Evolutionary conservation across 2,329 filamentous ascomycete species (phyloP).

Genomic region (Aspergillus aculeatus): DNA sequence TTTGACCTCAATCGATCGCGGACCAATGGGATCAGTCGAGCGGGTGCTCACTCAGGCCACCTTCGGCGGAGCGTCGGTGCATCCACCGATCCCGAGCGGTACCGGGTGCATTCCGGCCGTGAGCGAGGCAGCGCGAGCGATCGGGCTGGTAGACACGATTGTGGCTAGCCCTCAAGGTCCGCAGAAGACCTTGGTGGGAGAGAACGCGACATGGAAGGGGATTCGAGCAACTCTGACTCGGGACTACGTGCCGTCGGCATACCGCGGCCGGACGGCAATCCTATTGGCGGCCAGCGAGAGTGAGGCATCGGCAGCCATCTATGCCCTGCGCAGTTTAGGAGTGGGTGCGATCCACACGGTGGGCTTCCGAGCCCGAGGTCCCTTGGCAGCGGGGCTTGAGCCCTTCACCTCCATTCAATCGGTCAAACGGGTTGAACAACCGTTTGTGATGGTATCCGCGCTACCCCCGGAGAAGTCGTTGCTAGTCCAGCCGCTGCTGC

Average conservation of each 20-base stretch:
- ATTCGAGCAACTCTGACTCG: conserved; percentile 77
- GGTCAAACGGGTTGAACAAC: conserved; percentile 74
- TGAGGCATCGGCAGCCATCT: conserved; percentile 76
- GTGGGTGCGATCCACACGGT: conserved; percentile 81
- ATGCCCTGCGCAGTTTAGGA: conserved; percentile 71
- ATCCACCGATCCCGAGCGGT: conserved; percentile 64
- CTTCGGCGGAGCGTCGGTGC: conserved; percentile 80
- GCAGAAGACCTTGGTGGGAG: conserved; percentile 60
- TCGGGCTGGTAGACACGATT: conserved; percentile 80
- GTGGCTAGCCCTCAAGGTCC: conserved; percentile 54
- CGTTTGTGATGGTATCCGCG: conserved; percentile 79
- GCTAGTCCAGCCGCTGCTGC: conserved; percentile 73
- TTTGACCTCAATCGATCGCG: conserved; percentile 71
- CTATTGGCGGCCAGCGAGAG: conserved; percentile 70
- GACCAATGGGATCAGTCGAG: conserved; percentile 66
- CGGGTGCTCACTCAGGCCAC: conserved; percentile 68
- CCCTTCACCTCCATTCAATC: conserved; percentile 70
- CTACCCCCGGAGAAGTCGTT: conserved; percentile 75
- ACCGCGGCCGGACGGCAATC: conserved; percentile 71
- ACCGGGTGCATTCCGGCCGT: conserved; percentile 62
- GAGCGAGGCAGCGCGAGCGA: conserved; percentile 73
- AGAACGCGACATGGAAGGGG: conserved; percentile 83
- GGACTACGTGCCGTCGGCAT: conserved; percentile 79
- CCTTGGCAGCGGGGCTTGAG: conserved; percentile 64
- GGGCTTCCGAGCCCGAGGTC: conserved; percentile 64